Conservation (phyloP, 1,284 basidiomycete species). For the Salmacisia buchloeana region DNA sequence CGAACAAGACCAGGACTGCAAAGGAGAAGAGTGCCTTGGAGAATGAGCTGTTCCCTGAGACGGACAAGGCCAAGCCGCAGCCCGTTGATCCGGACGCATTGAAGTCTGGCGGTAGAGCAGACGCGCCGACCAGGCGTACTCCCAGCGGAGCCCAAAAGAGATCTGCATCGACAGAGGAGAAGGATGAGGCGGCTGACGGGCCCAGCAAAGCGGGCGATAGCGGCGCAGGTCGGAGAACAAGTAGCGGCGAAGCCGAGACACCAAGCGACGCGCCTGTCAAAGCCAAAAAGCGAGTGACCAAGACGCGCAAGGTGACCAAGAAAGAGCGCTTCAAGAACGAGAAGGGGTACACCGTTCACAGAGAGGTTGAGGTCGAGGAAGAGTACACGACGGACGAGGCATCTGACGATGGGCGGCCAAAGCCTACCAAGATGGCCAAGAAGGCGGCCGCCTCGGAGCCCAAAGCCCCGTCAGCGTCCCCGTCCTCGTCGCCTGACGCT, state of each 20-base stretch:
- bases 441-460: neutral
- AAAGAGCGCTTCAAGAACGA: slow-evolving; percentile 38
- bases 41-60: slow-evolving; percentile 2
- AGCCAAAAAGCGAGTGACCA: slow-evolving; percentile 29
- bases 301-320: slow-evolving; percentile 39
- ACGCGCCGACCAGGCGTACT: no score
- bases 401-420: slow-evolving; percentile 17
- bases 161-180: slow-evolving; percentile 17
- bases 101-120: no score
- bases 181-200: slow-evolving; percentile 25
- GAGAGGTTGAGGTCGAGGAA: slow-evolving; percentile 37
- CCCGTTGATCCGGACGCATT: neutral
- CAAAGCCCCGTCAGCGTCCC: no score
- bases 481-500: no score
- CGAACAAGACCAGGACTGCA: slow-evolving; percentile 12
- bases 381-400: slow-evolving; percentile 38
- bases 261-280: no score
- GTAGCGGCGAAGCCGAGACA: no score
- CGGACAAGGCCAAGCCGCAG: neutral
- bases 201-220: slow-evolving; percentile 11
- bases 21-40: slow-evolving; percentile 15
- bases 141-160: no score
- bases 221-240: no score
- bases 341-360: slow-evolving; percentile 31
- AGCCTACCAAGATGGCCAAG: slow-evolving; percentile 13